Evolutionary conservation across 768 basidiomycete species (phyloP).

Genomic region (Collybiopsis confluens): DNA sequence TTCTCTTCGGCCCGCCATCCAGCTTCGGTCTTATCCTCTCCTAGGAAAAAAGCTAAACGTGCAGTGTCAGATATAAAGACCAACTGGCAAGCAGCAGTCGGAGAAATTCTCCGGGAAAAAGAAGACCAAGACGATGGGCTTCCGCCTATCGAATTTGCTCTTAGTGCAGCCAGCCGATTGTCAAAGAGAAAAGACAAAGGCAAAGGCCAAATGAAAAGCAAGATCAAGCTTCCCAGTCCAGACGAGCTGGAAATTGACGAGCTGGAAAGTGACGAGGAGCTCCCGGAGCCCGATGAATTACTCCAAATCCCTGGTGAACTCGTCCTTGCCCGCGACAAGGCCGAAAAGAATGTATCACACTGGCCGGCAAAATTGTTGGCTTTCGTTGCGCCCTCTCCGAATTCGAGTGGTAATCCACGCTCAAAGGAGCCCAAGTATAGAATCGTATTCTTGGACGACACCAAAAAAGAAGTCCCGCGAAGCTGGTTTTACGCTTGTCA

Average conservation of each 20-base stretch:
- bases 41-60: conserved; percentile 41
- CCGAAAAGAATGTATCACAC: conserved; percentile 31
- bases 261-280: conserved; percentile 26
- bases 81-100: conserved; percentile 46
- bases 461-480: conserved; percentile 35
- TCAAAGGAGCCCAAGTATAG: conserved; percentile 38
- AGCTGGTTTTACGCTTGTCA: conserved; percentile 54
- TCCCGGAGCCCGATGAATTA: conserved; percentile 41
- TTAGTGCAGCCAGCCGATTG: conserved; percentile 12
- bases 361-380: conserved; percentile 66
- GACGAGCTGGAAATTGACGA: conserved; percentile 10
- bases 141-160: conserved; percentile 32
- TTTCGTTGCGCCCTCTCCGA: conserved; percentile 43
- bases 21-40: conserved; percentile 25
- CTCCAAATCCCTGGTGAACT: conserved; percentile 67
- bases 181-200: conserved; percentile 12
- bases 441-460: conserved; percentile 58
- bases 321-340: conserved; percentile 46
- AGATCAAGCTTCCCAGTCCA: conserved; percentile 9
- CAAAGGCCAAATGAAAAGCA: conserved; percentile 23
- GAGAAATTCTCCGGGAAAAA: conserved; percentile 38
- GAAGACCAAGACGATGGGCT: conserved; percentile 45
- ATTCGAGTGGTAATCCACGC: conserved; percentile 28
- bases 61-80: conserved; percentile 26
- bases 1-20: conserved; percentile 26